Percentiles rank a stretch among this genome's conserved stretches.
Conservation (phyloP, 306 rosid genomes). For the Acacia crassicarpa region DNA sequence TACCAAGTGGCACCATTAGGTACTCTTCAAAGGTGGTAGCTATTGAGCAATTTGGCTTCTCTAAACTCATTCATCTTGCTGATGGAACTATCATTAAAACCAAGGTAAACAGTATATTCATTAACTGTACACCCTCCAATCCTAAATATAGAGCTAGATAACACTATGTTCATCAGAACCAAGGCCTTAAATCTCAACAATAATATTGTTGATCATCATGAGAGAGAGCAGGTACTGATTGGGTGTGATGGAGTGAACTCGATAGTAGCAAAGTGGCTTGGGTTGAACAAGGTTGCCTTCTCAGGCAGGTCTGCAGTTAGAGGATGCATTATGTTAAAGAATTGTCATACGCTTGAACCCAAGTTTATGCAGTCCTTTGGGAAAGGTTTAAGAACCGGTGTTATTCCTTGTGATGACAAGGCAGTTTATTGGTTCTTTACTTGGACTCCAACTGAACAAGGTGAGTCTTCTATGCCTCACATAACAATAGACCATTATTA, state of each 20-base stretch:
- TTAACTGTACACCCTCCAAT: too few species aligned
- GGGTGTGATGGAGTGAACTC: too few species aligned
- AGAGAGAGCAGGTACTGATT: too few species aligned
- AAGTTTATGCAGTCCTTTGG: conserved; percentile 47
- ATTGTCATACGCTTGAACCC: conserved; percentile 25
- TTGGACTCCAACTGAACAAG: conserved; percentile 59
- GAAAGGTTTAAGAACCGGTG: conserved; percentile 54
- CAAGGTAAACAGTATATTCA: conserved; percentile 39
- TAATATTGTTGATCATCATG: too few species aligned
- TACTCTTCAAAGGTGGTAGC: conserved; percentile 15
- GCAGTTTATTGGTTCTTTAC: conserved; percentile 57
- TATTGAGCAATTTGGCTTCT: conserved; percentile 57
- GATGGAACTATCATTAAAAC: conserved; percentile 65
- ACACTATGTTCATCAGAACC: too few species aligned
- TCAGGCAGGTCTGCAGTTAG: too few species aligned
- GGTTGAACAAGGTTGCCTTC: too few species aligned
- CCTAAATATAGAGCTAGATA: not conserved
- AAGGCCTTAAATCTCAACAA: too few species aligned
- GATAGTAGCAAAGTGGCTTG: too few species aligned
- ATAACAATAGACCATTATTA: not conserved
- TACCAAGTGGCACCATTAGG: conserved; percentile 37
- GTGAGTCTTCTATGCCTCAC: conserved; percentile 30
- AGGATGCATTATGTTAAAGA: too few species aligned
- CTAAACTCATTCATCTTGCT: conserved; percentile 64
- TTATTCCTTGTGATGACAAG: conserved; percentile 47